Conservation (phyloP, 495 filamentous ascomycete species). For the Penicillium atrosanguineum region DNA sequence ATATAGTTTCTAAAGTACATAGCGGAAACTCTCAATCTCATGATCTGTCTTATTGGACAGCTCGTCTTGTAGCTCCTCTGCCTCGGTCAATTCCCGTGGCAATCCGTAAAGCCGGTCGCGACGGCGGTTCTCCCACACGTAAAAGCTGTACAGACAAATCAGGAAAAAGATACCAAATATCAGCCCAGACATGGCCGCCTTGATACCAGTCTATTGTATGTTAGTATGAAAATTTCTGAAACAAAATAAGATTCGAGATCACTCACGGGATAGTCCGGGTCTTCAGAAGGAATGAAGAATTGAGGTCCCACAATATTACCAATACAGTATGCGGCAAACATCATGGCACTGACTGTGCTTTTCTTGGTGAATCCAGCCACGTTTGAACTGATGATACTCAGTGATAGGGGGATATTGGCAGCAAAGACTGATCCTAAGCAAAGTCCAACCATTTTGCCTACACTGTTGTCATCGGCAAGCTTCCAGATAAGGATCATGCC, state of each 20-base stretch:
- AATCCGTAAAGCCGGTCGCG: slow-evolving; percentile 26
- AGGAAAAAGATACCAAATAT: slow-evolving; percentile 27
- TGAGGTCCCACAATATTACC: slow-evolving; percentile 42
- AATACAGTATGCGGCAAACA: slow-evolving; percentile 38
- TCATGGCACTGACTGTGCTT: slow-evolving; percentile 38
- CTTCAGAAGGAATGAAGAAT: slow-evolving; percentile 32
- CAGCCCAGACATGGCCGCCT: slow-evolving; percentile 28
- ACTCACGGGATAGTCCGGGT: slow-evolving; percentile 35
- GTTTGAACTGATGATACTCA: slow-evolving; percentile 57
- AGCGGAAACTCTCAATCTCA: slow-evolving; percentile 33
- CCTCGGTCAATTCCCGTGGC: slow-evolving; percentile 19
- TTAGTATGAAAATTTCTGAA: neutral
- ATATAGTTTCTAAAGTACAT: slow-evolving; percentile 20
- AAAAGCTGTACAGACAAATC: slow-evolving; percentile 22
- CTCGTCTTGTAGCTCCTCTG: slow-evolving; percentile 27
- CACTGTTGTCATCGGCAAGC: slow-evolving; percentile 48
- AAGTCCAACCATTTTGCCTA: slow-evolving; percentile 52
- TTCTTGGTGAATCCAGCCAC: slow-evolving; percentile 68
- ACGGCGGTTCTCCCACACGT: slow-evolving; percentile 25
- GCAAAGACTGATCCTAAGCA: slow-evolving; percentile 52
- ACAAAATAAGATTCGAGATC: neutral
- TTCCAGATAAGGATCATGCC: slow-evolving; percentile 59
- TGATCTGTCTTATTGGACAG: slow-evolving; percentile 32
- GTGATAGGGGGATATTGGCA: slow-evolving; percentile 54
- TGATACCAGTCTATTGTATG: slow-evolving; percentile 25